Evolutionary conservation across 1,284 basidiomycete species (phyloP).

Genomic region (Ustilago crameri): DNA sequence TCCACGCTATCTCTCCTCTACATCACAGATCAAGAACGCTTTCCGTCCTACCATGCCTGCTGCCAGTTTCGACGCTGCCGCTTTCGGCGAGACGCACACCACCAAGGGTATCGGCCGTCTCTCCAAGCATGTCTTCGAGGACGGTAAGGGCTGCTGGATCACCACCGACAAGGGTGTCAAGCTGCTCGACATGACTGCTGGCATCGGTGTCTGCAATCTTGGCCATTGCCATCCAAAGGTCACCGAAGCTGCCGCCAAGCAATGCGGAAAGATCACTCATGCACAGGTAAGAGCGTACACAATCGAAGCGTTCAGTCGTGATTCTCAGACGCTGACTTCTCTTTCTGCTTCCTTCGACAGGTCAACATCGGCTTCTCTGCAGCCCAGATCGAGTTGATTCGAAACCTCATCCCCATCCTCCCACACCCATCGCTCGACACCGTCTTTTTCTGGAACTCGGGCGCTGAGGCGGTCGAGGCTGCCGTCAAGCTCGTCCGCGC

Average conservation of each 20-base stretch:
- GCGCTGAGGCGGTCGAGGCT: constrained; percentile 84
- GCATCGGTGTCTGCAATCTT: constrained; percentile 65
- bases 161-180: constrained; percentile 57
- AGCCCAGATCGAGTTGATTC: constrained; percentile 57
- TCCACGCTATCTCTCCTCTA: constrained; percentile 11
- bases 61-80: constrained; percentile 40
- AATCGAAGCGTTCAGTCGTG: too few species aligned
- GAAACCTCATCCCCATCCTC: constrained; percentile 71
- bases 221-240: constrained; percentile 66
- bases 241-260: constrained; percentile 60
- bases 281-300: constrained; percentile 59
- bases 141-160: constrained; percentile 59
- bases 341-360: constrained; percentile 3
- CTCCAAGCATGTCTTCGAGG: constrained; percentile 57
- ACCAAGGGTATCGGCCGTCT: constrained; percentile 63
- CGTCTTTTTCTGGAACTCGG: constrained; percentile 85
- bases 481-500: constrained; percentile 78
- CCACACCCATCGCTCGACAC: constrained; percentile 87
- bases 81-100: constrained; percentile 61
- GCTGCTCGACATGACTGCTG: constrained; percentile 64
- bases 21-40: neutral
- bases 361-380: constrained; percentile 63
- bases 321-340: too few species aligned
- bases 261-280: constrained; percentile 64
- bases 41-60: constrained; percentile 38